Percentiles rank a stretch among this genome's conserved stretches.
Evolutionary conservation across 179 eudicot genomes (phyloP).

Genomic region (Beta macrorhiza): DNA sequence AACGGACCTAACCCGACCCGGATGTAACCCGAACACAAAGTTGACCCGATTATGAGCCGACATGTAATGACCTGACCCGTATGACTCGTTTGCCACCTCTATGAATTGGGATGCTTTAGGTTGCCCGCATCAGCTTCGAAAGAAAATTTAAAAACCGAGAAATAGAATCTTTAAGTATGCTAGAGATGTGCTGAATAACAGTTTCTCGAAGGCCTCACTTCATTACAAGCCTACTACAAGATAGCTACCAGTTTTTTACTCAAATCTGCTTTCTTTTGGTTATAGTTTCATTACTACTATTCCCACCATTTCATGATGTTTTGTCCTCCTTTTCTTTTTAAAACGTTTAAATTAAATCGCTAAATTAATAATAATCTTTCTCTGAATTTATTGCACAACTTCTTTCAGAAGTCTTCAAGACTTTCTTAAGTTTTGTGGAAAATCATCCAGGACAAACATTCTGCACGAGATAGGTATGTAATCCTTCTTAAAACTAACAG

Average conservation of each 20-base stretch:
- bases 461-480: background rate
- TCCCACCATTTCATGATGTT: background rate
- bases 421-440: background rate
- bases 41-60: no score
- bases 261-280: background rate
- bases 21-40: no score
- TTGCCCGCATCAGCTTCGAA: constrained; percentile 5
- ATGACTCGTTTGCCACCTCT: background rate
- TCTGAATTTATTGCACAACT: background rate
- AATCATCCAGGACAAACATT: background rate
- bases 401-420: background rate
- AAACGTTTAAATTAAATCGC: background rate
- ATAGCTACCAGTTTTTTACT: no score
- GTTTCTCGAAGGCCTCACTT: background rate
- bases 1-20: no score
- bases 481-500: background rate
- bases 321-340: background rate
- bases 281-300: no score
- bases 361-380: background rate
- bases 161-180: background rate
- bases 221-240: background rate
- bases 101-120: constrained; percentile 15
- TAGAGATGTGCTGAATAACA: background rate
- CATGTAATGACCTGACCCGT: no score
- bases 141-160: background rate